Evolutionary conservation across 805 yeast genomes (phyloP).

Genomic region (Candida stauntonica): DNA sequence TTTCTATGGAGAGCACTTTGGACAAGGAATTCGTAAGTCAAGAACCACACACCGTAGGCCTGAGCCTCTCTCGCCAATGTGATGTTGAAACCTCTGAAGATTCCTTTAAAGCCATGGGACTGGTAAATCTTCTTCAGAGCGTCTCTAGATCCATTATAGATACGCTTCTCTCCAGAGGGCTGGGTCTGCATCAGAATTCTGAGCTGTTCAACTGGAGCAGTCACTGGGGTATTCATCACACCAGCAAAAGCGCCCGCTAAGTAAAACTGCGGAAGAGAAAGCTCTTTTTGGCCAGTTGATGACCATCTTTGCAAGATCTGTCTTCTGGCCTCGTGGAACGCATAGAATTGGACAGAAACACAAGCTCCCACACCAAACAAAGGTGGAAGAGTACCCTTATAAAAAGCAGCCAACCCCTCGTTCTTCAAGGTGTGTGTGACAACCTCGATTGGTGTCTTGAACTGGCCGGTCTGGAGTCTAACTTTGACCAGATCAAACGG

Average conservation of each 20-base stretch:
- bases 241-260: slow-evolving; percentile 90
- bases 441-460: slow-evolving; percentile 74
- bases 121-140: slow-evolving; percentile 73
- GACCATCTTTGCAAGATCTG: slow-evolving; percentile 49
- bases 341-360: slow-evolving; percentile 94
- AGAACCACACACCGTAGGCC: slow-evolving; percentile 86
- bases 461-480: slow-evolving; percentile 81
- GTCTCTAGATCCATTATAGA: slow-evolving; percentile 67
- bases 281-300: slow-evolving; percentile 29
- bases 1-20: slow-evolving; percentile 37
- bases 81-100: slow-evolving; percentile 82
- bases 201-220: slow-evolving; percentile 93
- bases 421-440: slow-evolving; percentile 62
- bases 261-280: slow-evolving; percentile 67
- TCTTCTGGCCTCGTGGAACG: slow-evolving; percentile 80
- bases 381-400: slow-evolving; percentile 93
- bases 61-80: slow-evolving; percentile 80
- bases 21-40: slow-evolving; percentile 85
- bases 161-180: slow-evolving; percentile 35
- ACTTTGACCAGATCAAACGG: slow-evolving; percentile 96
- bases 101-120: slow-evolving; percentile 72
- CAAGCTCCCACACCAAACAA: slow-evolving; percentile 94
- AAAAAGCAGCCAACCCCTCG: slow-evolving; percentile 85
- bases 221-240: slow-evolving; percentile 80
- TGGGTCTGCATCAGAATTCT: slow-evolving; percentile 91